Evolutionary conservation across 1,284 basidiomycete species (phyloP).

Genomic region (Pseudozyma tsukubaensis): DNA sequence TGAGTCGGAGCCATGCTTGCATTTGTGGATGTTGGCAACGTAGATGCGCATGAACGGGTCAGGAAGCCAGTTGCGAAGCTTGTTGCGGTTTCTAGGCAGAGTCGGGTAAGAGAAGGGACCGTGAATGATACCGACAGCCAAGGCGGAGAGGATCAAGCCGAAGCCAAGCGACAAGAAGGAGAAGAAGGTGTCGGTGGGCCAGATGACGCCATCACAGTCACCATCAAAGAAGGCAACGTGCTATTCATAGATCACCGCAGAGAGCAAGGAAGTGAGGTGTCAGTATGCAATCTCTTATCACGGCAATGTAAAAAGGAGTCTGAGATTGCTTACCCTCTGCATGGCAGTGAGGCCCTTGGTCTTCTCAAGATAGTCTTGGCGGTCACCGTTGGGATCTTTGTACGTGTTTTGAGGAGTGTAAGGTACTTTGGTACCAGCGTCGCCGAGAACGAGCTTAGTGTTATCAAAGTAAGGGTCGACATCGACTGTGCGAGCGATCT

Average conservation of each 20-base stretch:
- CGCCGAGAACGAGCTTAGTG: conserved; percentile 31
- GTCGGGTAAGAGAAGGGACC: conserved; percentile 55
- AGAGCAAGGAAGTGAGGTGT: not conserved
- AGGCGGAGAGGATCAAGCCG: conserved; percentile 70
- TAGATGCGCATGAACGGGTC: conserved; percentile 72
- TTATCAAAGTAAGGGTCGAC: conserved; percentile 54
- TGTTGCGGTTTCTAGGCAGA: conserved; percentile 30
- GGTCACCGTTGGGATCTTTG: conserved; percentile 46
- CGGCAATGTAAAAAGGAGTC: not conserved
- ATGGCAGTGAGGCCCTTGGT: conserved; percentile 63
- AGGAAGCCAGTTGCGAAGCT: conserved; percentile 39
- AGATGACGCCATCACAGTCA: conserved; percentile 73
- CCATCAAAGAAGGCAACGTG: conserved; percentile 73
- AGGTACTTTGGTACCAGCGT: conserved; percentile 39
- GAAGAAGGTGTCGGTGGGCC: conserved; percentile 74
- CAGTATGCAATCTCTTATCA: not conserved
- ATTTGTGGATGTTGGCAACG: conserved; percentile 70
- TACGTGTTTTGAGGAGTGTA: conserved; percentile 56
- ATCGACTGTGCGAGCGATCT: conserved; percentile 33
- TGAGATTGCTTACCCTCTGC: conserved; percentile 64
- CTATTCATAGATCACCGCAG: conserved; percentile 1
- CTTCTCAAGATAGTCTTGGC: conserved; percentile 43
- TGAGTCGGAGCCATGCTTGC: conserved; percentile 73
- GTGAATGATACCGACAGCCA: conserved; percentile 71
- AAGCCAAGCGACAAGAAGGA: conserved; percentile 72